Evolutionary conservation across 2,329 filamentous ascomycete species (phyloP), one percentile per base, ranked within the genome.

Genomic region (Ophiosphaerella korrae): DNA sequence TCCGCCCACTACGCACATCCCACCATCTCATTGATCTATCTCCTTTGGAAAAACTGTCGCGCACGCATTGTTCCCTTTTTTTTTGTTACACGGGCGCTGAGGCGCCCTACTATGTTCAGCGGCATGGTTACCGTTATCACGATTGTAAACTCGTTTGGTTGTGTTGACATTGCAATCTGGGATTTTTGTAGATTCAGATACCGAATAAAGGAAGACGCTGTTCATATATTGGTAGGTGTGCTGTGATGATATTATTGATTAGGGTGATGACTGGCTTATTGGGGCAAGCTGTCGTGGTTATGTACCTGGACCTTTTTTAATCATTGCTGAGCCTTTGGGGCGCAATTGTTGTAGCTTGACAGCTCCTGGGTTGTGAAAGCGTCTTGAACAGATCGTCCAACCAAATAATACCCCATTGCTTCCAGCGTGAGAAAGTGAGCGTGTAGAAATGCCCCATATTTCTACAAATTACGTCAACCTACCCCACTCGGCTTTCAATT

Each of bases 401-500:
- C 26, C 26, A 29, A 29, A 11, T 4, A 21, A 21, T 21, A 4
- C 18, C 18, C 26, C 26, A 29, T 8, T 29, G 26, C 26, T 6
- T 29, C 24, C n/a, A 29, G 14, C 13, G 29, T 7, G 29, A 40
- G 11, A 16, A 41, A 26, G 13, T 6, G 14, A 14, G n/a, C 5
- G 18, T 21, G 18, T 21, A 41, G 3, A 41, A 7, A 24, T 21
- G 37, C 13, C 24, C 24, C 3, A 8, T n/a, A 31, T 16, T 7
- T 16, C n/a, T 23, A 24, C 33, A 23, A 8, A 13, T 35, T 24
- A 71, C 31, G 51, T 72, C 35, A 73, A 48, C 29, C 69, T 55
- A n/a, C 65, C 69, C 81, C 82, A 85, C 13, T 76, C 70, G 29
- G 80, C 75, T 53, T 76, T 77, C 21, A 82, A 64, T 39, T 78